phyloP scores from a whole-genome alignment of 1,139 yeast genomes.

The Kurtzmaniella quercitrusa region DNA sequence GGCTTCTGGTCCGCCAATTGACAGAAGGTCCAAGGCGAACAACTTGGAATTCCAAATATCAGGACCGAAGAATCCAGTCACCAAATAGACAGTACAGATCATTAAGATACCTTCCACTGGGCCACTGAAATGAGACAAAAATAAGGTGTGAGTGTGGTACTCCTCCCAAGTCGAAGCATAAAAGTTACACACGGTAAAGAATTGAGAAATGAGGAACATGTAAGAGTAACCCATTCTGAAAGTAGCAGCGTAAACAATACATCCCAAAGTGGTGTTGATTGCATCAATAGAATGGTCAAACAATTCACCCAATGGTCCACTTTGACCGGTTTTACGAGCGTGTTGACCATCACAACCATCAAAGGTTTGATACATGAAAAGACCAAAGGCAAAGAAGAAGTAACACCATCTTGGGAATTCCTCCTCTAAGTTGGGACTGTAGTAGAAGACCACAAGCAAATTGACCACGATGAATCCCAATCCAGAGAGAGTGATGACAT shows the following conservation, averaged over 20 bases:
- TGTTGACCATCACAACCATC: conserved; percentile 97
- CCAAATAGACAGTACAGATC: conserved; percentile 49
- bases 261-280: conserved; percentile 78
- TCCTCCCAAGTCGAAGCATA: conserved; percentile 96
- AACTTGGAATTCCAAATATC: conserved; percentile 54
- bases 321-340: conserved; percentile 89
- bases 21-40: conserved; percentile 29
- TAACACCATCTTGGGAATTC: conserved; percentile 80
- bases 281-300: conserved; percentile 96
- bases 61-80: conserved; percentile 71
- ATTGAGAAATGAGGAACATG: conserved; percentile 62
- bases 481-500: conserved; percentile 78
- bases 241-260: conserved; percentile 68
- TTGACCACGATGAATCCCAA: conserved; percentile 65
- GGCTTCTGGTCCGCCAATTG: conserved; percentile 22
- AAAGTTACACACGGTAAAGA: conserved; percentile 75
- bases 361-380: conserved; percentile 89
- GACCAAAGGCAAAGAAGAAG: conserved; percentile 73
- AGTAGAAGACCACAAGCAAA: conserved; percentile 61
- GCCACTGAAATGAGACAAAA: conserved; percentile 77
- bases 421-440: conserved; percentile 62
- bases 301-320: conserved; percentile 91
- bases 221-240: conserved; percentile 70
- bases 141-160: conserved; percentile 83
- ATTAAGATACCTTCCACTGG: conserved; percentile 92